Evolutionary conservation across 2,329 filamentous ascomycete species (phyloP).

Genomic region (Parasarocladium wereldwijsianum): DNA sequence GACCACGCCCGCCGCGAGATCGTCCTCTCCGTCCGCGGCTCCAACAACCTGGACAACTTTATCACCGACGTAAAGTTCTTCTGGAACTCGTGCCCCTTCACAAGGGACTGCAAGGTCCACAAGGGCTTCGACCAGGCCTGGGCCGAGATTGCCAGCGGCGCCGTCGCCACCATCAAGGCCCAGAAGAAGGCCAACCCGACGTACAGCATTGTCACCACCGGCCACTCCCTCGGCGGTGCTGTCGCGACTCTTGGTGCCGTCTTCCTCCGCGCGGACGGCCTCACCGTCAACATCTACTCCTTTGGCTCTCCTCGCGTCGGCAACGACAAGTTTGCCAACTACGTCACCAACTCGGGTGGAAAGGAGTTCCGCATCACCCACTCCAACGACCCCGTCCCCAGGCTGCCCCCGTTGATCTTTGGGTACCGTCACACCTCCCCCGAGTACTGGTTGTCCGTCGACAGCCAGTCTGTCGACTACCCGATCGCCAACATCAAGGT

Average conservation of each 20-base stretch:
- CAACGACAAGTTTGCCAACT: slow-evolving; percentile 37
- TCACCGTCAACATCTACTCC: slow-evolving; percentile 41
- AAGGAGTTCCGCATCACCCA: slow-evolving; percentile 52
- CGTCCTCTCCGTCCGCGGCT: slow-evolving; percentile 46
- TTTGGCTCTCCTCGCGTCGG: slow-evolving; percentile 55
- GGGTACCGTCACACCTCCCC: slow-evolving; percentile 53
- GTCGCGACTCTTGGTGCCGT: slow-evolving; percentile 45
- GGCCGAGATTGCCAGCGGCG: slow-evolving; percentile 30
- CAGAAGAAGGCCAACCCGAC: slow-evolving; percentile 30
- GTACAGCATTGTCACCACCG: slow-evolving; percentile 43
- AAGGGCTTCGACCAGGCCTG: slow-evolving; percentile 45
- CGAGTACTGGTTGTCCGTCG: slow-evolving; percentile 48
- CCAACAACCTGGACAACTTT: slow-evolving; percentile 44
- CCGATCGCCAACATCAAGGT: slow-evolving; percentile 23
- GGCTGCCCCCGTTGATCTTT: slow-evolving; percentile 45
- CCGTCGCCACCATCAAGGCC: slow-evolving; percentile 25
- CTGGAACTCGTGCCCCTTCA: slow-evolving; percentile 15
- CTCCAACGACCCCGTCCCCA: slow-evolving; percentile 50
- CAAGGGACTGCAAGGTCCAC: slow-evolving; percentile 34
- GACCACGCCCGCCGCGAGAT: slow-evolving; percentile 36
- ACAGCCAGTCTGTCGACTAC: slow-evolving; percentile 19
- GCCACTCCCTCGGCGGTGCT: slow-evolving; percentile 55
- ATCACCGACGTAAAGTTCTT: slow-evolving; percentile 33
- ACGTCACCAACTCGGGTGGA: slow-evolving; percentile 36
- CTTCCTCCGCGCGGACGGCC: slow-evolving; percentile 34